Percentiles rank a stretch among this genome's conserved stretches.
These are phyloP conservation scores for Diatrype stigma DNA, from an alignment of 2,329 filamentous ascomycete species.

Conservation along the genomic window DNA sequence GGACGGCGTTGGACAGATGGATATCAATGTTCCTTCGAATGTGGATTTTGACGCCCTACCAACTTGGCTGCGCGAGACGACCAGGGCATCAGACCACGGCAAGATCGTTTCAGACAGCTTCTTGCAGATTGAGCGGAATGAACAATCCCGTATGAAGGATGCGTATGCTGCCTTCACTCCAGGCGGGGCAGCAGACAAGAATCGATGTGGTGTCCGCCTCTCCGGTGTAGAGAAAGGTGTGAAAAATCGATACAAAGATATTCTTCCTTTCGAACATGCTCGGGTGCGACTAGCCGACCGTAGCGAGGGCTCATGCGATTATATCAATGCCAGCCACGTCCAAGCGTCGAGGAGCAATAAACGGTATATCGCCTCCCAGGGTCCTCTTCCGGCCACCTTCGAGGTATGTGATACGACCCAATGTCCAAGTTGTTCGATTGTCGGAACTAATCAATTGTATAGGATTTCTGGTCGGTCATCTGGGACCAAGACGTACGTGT, in stretches of 20 bases:
- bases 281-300: slow-evolving; percentile 74
- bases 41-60: slow-evolving; percentile 57
- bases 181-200: slow-evolving; percentile 24
- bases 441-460: slow-evolving; percentile 22
- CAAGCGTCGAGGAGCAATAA: slow-evolving; percentile 79
- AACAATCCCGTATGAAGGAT: slow-evolving; percentile 89
- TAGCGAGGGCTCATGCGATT: slow-evolving; percentile 71
- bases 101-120: slow-evolving; percentile 81
- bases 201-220: slow-evolving; percentile 56
- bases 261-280: slow-evolving; percentile 92
- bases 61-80: slow-evolving; percentile 69
- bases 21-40: slow-evolving; percentile 45
- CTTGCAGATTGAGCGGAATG: slow-evolving; percentile 74
- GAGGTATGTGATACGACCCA: slow-evolving; percentile 53
- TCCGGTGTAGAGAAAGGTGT: slow-evolving; percentile 90
- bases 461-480: slow-evolving; percentile 97
- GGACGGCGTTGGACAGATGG: slow-evolving; percentile 82
- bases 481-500: slow-evolving; percentile 97
- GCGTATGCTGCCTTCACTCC: slow-evolving; percentile 54
- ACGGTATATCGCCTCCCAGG: slow-evolving; percentile 92
- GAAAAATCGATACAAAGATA: slow-evolving; percentile 98
- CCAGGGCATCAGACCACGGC: slow-evolving; percentile 65
- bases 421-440: not conserved
- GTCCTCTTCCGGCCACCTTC: slow-evolving; percentile 87
- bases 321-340: slow-evolving; percentile 90